Evolutionary conservation across 768 basidiomycete genomes (phyloP).

Genomic region (Lentinula sp.): DNA sequence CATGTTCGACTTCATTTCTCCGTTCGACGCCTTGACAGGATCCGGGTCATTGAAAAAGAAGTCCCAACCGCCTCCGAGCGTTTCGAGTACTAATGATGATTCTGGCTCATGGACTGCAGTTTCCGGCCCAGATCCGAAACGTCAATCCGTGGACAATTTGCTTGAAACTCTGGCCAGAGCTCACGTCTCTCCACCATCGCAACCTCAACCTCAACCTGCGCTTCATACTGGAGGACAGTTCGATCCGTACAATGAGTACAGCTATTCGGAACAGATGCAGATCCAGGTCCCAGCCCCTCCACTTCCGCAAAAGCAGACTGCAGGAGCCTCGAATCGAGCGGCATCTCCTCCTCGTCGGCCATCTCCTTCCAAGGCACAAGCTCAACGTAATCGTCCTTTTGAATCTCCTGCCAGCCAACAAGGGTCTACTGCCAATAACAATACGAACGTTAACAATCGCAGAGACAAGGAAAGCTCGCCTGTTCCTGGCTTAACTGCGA

Average conservation of each 20-base stretch:
- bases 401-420: conserved; percentile 47
- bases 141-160: conserved; percentile 79
- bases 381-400: conserved; percentile 41
- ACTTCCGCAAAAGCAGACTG: conserved; percentile 50
- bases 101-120: conserved; percentile 45
- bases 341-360: conserved; percentile 47
- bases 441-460: conserved; percentile 17
- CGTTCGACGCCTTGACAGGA: conserved; percentile 70
- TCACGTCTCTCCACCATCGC: conserved; percentile 21
- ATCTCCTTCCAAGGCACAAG: conserved; percentile 59
- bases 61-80: conserved; percentile 34
- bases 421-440: conserved; percentile 16
- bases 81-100: conserved; percentile 49
- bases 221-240: conserved; percentile 21
- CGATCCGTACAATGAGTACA: conserved; percentile 5
- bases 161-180: conserved; percentile 63
- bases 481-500: conserved; percentile 42
- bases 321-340: conserved; percentile 26
- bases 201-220: background rate
- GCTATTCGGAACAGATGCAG: conserved; percentile 21
- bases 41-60: conserved; percentile 58
- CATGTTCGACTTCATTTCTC: conserved; percentile 81
- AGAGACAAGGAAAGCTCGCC: conserved; percentile 73
- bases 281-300: conserved; percentile 53
- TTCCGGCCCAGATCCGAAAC: conserved; percentile 62